These are phyloP conservation scores for Coemansia sp. DNA, from an alignment of 192 early-diverging fungal species.

Conservation along the genomic window DNA sequence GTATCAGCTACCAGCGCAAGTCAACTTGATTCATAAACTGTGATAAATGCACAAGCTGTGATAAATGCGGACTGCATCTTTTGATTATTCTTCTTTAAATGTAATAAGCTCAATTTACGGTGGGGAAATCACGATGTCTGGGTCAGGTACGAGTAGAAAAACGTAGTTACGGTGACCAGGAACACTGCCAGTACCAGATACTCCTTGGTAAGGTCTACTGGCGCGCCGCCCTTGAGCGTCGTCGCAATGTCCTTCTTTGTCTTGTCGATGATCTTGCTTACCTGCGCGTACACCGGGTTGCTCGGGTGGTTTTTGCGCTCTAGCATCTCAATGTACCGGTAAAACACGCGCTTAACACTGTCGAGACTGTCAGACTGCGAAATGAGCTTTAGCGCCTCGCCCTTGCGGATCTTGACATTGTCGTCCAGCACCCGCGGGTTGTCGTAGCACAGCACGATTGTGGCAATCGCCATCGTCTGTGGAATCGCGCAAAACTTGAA, in stretches of 20 bases:
- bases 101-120: not conserved
- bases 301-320: constrained; percentile 61
- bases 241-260: constrained; percentile 46
- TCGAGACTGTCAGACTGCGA: constrained; percentile 57
- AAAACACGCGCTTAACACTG: constrained; percentile 64
- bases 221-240: constrained; percentile 43
- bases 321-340: constrained; percentile 62
- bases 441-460: constrained; percentile 82
- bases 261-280: constrained; percentile 56
- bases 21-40: not conserved
- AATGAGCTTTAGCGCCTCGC: constrained; percentile 74
- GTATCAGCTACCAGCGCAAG: constrained; percentile 48
- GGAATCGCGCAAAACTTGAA: constrained; percentile 98
- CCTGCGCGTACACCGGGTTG: constrained; percentile 66
- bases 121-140: not conserved
- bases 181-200: constrained; percentile 36
- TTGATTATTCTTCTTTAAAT: not conserved
- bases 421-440: constrained; percentile 75
- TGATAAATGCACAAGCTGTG: too few species aligned
- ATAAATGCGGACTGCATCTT: not conserved
- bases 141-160: constrained; percentile 37
- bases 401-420: constrained; percentile 92
- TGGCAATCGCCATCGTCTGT: constrained; percentile 99
- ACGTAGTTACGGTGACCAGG: constrained; percentile 18
- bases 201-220: constrained; percentile 47